These are phyloP conservation scores for Kondoa malvinella DNA, from an alignment of 768 basidiomycete species.

Conservation along the genomic window DNA sequence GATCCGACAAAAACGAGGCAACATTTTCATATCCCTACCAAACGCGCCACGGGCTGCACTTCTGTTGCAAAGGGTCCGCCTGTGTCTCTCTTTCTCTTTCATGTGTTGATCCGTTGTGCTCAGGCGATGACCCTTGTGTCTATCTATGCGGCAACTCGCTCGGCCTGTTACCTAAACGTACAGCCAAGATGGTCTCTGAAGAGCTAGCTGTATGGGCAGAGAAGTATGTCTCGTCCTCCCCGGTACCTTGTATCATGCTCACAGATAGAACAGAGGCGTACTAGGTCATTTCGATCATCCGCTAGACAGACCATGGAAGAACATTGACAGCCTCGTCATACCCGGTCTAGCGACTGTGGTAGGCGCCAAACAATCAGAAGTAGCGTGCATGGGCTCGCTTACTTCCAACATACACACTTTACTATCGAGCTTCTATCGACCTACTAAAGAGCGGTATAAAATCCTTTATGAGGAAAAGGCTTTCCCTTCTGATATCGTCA, in stretches of 20 bases:
- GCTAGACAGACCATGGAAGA: conserved; percentile 63
- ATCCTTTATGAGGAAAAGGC: conserved; percentile 86
- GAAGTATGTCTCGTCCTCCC: conserved; percentile 29
- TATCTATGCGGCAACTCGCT: conserved; percentile 96
- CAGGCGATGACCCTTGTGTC: conserved; percentile 43
- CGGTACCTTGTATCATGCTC: neutral
- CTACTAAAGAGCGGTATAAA: conserved; percentile 66
- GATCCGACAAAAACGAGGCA: conserved; percentile 2
- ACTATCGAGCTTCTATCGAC: conserved; percentile 62
- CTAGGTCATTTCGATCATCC: conserved; percentile 76
- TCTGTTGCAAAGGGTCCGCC: neutral
- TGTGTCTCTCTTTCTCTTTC: neutral
- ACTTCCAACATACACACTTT: conserved; percentile 71
- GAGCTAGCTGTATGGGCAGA: conserved; percentile 73
- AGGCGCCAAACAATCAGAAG: conserved; percentile 78
- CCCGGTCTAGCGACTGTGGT: conserved; percentile 63
- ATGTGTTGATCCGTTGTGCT: neutral
- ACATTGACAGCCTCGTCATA: conserved; percentile 53
- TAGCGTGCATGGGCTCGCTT: conserved; percentile 86
- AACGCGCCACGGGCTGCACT: neutral
- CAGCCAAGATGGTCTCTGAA: conserved; percentile 54
- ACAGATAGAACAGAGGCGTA: conserved; percentile 9
- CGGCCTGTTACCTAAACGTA: conserved; percentile 59
- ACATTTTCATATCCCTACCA: conserved; percentile 4
- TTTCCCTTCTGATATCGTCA: conserved; percentile 90